Percentiles rank a stretch among this genome's conserved stretches.
Conservation (phyloP, 441 rosid genomes). For the Erodium trifolium region DNA sequence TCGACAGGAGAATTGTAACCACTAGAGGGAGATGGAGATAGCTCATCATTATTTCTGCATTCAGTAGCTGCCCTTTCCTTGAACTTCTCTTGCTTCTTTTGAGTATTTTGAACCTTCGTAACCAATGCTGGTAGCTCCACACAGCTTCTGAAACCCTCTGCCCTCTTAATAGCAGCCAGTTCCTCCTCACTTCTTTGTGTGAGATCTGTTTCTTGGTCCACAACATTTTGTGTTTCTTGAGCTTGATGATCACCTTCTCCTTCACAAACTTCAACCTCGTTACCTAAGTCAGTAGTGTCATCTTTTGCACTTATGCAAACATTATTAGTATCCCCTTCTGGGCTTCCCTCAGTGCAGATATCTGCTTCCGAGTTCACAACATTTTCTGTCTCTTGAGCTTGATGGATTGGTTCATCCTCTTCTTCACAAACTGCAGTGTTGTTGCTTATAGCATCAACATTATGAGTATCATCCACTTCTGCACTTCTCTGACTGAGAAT, state of each 20-base stretch:
- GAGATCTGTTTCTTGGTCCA: conserved; percentile 21
- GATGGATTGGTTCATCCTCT: conserved; percentile 27
- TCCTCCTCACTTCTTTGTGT: conserved; percentile 24
- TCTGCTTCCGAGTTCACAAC: conserved; percentile 21
- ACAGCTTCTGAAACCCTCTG: conserved; percentile 38
- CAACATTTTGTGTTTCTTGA: conserved; percentile 21
- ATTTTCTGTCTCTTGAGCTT: conserved; percentile 22
- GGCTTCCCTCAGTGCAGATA: conserved; percentile 13
- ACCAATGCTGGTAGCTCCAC: conserved; percentile 36
- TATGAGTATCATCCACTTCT: conserved; percentile 3
- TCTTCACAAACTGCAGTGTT: conserved; percentile 27
- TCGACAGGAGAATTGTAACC: conserved; percentile 18
- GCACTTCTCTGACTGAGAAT: not conserved
- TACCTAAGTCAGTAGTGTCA: conserved; percentile 20
- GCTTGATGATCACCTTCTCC: conserved; percentile 28
- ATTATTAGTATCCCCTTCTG: conserved; percentile 11
- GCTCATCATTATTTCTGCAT: conserved; percentile 19
- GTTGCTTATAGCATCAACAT: conserved; percentile 21
- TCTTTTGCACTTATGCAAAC: conserved; percentile 18
- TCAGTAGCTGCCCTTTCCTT: conserved; percentile 22
- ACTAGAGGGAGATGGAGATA: conserved; percentile 15
- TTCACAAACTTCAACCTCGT: conserved; percentile 25
- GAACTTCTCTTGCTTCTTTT: conserved; percentile 17
- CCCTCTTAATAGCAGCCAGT: conserved; percentile 26
- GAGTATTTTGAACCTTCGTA: conserved; percentile 24